phyloP scores from a whole-genome alignment of 2,329 filamentous ascomycete genomes.

The Metarhizium humberi region DNA sequence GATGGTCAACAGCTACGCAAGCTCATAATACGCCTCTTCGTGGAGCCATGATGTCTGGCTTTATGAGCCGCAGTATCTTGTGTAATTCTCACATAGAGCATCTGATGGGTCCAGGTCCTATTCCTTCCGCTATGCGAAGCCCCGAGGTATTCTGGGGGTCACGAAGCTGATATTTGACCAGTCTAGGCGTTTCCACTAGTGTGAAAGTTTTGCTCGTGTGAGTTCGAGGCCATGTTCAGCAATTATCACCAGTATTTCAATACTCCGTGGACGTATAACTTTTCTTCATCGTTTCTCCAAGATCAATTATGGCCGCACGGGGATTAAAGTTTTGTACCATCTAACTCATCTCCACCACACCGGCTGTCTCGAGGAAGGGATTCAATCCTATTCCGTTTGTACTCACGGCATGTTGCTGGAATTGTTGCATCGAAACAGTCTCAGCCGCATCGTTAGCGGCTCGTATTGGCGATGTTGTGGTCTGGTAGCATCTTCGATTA shows the following conservation, averaged over 20 bases:
- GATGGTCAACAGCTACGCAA: neutral
- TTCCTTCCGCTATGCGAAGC: neutral
- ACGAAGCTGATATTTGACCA: neutral
- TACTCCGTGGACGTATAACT: neutral
- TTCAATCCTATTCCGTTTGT: neutral
- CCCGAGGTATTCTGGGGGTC: neutral
- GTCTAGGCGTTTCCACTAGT: neutral
- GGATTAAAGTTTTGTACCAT: neutral
- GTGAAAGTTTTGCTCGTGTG: neutral
- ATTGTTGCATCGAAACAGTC: neutral
- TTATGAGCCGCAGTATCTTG: neutral
- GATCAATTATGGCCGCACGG: neutral
- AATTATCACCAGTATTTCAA: neutral
- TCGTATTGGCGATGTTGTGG: neutral
- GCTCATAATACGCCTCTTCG: neutral
- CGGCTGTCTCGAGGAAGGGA: neutral
- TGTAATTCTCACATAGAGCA: neutral
- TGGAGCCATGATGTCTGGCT: neutral
- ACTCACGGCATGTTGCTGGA: neutral
- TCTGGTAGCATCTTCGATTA: neutral
- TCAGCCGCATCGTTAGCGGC: neutral
- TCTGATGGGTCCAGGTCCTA: neutral
- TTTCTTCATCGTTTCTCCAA: neutral
- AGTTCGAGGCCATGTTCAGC: neutral
- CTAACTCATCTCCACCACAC: neutral